Evolutionary conservation across 139 green algal species (phyloP), one percentile per base, ranked within the genome.

Genomic region (Spirogloea muscicola): DNA sequence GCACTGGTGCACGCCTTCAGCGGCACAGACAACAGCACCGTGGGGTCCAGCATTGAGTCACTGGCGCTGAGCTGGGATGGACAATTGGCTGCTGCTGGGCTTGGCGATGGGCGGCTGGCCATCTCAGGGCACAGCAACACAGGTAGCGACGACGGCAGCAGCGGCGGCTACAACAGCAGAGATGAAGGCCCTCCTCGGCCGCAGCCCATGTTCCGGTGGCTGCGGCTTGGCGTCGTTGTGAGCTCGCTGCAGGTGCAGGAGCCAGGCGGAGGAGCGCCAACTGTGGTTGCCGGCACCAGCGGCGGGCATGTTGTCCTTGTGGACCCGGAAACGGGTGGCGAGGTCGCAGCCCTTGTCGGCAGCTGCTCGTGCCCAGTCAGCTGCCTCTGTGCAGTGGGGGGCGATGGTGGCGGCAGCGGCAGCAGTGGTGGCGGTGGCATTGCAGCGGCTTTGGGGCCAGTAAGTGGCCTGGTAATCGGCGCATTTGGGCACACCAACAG

Each of bases 61-160:
- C 40, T 62, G 9, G 52, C 52, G 31, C 52, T 62, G 31, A 43
- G 31, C 7, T 62, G 52, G 52, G 52, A 62, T 39, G 52, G 52
- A 31, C 40, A 31, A 7, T 43, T 62, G 7, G 9, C 40, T 5
- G 52, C 52, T 38, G 52, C 52, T 7, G 52, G 52, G 38, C 52
- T 62, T 39, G 40, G 52, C 40, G 52, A 62, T 39, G 52, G 52
- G 7, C 52, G 40, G 7, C 40, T 62, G 52, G 52, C 52, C 37
- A 31, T 62, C 7, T 31, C 31, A 33, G 40, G 52, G 52, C 46
- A 55, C n/a, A 21, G n/a, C 46, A 55, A 21, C 21, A 55, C 21
- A 21, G 21, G 21, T 55, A n/a, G 21, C 21, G 21, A 55, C 21
- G 46, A 55, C 7, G 9, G 31, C 5, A 7, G 18, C 5, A 62